A percentile compares a stretch with the other conserved stretches of the same genome.
Conservation (phyloP, 805 yeast genomes). For the Starmerella floricola region DNA sequence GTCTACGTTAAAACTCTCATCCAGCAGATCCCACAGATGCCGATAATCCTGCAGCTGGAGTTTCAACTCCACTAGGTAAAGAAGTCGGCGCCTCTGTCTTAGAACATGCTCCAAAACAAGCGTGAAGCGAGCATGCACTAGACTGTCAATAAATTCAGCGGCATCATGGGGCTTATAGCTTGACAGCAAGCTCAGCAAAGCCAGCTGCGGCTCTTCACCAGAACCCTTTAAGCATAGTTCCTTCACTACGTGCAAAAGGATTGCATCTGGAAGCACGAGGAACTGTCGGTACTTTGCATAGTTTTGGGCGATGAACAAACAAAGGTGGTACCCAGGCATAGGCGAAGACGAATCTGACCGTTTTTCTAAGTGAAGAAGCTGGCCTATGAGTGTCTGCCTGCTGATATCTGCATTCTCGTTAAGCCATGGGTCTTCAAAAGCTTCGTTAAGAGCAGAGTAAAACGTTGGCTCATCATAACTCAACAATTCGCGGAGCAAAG, state of each 20-base stretch:
- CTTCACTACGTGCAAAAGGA: slow-evolving; percentile 4
- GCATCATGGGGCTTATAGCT: slow-evolving; percentile 49
- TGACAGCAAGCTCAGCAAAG: slow-evolving; percentile 59
- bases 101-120: slow-evolving; percentile 50
- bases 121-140: slow-evolving; percentile 45
- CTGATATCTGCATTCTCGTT: slow-evolving; percentile 44
- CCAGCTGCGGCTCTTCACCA: slow-evolving; percentile 46
- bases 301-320: slow-evolving; percentile 67
- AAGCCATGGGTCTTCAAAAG: slow-evolving; percentile 65
- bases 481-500: slow-evolving; percentile 4
- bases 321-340: slow-evolving; percentile 35
- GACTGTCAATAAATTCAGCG: slow-evolving; percentile 37
- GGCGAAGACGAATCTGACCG: too few species aligned
- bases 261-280: slow-evolving; percentile 49
- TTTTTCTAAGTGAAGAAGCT: slow-evolving; percentile 36
- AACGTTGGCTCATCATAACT: slow-evolving; percentile 30
- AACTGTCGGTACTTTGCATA: slow-evolving; percentile 80
- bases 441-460: slow-evolving; percentile 61
- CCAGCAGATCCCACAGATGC: slow-evolving; percentile 8
- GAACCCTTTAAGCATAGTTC: slow-evolving; percentile 17
- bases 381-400: slow-evolving; percentile 69
- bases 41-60: slow-evolving; percentile 2
- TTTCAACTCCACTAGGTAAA: slow-evolving; percentile 9
- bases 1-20: slow-evolving; percentile 3
- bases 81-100: slow-evolving; percentile 21